These are phyloP conservation scores for Acer negundo DNA, from an alignment of 345 rosid genomes.

Conservation along the genomic window DNA sequence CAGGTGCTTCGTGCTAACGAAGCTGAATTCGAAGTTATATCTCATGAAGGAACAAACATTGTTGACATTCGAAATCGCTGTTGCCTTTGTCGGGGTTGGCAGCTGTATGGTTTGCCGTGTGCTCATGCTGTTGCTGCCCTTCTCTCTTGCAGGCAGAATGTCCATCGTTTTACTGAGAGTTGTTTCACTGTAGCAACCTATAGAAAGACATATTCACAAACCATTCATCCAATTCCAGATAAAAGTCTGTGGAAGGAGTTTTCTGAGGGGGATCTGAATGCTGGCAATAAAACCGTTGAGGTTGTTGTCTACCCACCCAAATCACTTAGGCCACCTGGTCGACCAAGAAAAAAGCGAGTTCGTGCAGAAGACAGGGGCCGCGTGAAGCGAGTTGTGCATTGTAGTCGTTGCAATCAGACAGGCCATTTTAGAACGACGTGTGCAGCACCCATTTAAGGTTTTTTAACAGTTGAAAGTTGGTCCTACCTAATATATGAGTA, in stretches of 20 bases:
- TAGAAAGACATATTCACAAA: conserved; percentile 89
- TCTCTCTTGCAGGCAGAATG: conserved; percentile 97
- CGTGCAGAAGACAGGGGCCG: conserved; percentile 93
- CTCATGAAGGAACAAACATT: conserved; percentile 85
- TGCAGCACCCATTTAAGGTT: conserved; percentile 80
- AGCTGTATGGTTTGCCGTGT: conserved; percentile 90
- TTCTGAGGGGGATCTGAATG: conserved; percentile 65
- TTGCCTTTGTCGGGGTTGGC: conserved; percentile 98
- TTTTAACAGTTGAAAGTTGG: conserved; percentile 5
- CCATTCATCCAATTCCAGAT: conserved; percentile 96
- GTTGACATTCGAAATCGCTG: conserved; percentile 91
- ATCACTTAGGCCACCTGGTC: conserved; percentile 88
- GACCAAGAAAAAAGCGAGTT: conserved; percentile 93
- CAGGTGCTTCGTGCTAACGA: conserved; percentile 96
- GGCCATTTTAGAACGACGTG: conserved; percentile 99
- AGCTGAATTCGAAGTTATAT: conserved; percentile 93
- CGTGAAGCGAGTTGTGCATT: conserved; percentile 90
- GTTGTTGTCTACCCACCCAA: conserved; percentile 77
- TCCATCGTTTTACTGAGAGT: conserved; percentile 90
- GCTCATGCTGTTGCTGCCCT: conserved; percentile 98
- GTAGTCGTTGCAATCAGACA: conserved; percentile 97
- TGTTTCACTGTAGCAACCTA: conserved; percentile 96
- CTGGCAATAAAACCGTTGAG: conserved; percentile 38
- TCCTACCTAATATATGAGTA: conserved; percentile 13
- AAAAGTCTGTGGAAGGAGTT: conserved; percentile 88